These are phyloP conservation scores for Hypsizygus marmoreus DNA, from an alignment of 768 basidiomycete genomes.

Conservation along the genomic window DNA sequence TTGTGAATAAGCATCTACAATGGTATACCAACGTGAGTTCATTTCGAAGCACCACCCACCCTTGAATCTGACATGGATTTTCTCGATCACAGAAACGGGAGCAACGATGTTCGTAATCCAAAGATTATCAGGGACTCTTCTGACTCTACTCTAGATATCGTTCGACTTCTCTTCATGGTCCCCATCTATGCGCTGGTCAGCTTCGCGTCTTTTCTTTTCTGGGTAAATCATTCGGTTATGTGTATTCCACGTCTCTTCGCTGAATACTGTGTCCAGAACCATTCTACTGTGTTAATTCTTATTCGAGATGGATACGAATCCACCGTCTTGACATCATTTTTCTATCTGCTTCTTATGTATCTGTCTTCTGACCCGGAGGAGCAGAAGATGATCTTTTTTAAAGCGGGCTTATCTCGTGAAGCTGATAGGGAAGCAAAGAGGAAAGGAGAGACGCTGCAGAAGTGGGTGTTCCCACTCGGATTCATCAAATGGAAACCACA, in stretches of 20 bases:
- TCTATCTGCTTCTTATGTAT: slow-evolving; percentile 75
- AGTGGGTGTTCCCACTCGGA: slow-evolving; percentile 74
- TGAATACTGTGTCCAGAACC: slow-evolving; percentile 42
- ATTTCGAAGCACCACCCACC: too few species aligned
- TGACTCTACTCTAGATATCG: slow-evolving; percentile 49
- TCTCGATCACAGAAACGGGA: slow-evolving; percentile 74
- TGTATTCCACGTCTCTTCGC: background rate
- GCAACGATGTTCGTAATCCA: slow-evolving; percentile 55
- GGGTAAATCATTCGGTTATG: slow-evolving; percentile 41
- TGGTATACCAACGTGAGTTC: slow-evolving; percentile 74
- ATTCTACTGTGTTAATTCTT: slow-evolving; percentile 69
- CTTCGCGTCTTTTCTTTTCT: slow-evolving; percentile 70
- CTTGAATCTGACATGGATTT: too few species aligned
- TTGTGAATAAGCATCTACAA: slow-evolving; percentile 69
- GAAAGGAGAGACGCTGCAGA: slow-evolving; percentile 46
- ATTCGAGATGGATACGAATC: slow-evolving; percentile 78
- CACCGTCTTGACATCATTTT: slow-evolving; percentile 74
- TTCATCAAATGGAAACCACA: slow-evolving; percentile 63
- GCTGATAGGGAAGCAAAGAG: slow-evolving; percentile 45
- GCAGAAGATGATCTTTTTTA: slow-evolving; percentile 61
- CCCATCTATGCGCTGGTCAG: slow-evolving; percentile 73
- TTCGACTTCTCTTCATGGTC: slow-evolving; percentile 77
- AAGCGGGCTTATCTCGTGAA: slow-evolving; percentile 57
- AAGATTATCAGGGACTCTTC: background rate
- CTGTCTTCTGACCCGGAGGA: slow-evolving; percentile 62